Evolutionary conservation across 1,284 basidiomycete species (phyloP), one percentile per base, ranked within the genome.

Genomic region (Fomitopsis betulina): DNA sequence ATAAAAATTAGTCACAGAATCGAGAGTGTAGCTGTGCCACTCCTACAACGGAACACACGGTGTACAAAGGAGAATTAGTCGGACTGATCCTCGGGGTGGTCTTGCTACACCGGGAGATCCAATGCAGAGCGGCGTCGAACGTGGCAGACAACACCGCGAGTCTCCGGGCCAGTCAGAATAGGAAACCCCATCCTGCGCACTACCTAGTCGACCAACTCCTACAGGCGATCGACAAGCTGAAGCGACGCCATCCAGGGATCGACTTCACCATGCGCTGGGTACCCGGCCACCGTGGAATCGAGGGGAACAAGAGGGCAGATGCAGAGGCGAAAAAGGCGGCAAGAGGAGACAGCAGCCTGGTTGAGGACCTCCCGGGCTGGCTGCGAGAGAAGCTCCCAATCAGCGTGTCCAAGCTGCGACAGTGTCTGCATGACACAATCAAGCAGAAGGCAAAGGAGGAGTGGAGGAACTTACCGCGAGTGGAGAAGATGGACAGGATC

Each of bases 11-110:
- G n/a, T n/a, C n/a, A n/a, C n/a, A n/a, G n/a, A n/a, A n/a, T n/a
- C n/a, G n/a, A n/a, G n/a, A n/a, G n/a, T n/a, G n/a, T n/a, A n/a
- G n/a, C n/a, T n/a, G n/a, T n/a, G n/a, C n/a, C n/a, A n/a, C n/a
- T n/a, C n/a, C n/a, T n/a, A n/a, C n/a, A n/a, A n/a, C n/a, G n/a
- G n/a, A n/a, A n/a, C 71, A 75, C 63, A 70, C 69, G 0, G 68
- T 71, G 2, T 71, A 68, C 57, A 70, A 76, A 54, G 71, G 64
- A 0, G 68, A 75, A 61, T 43, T 62, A 0, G 62, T 71, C 0
- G 72, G 70, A 1, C 53, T 68, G 0, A 52, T 65, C 0, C 57
- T 63, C 1, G 61, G 54, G 1, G 23, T 59, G 15, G 53, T 57
- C 15, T 58, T 64, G 2, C 45, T 62, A 3, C 53, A 32, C 3